Evolutionary conservation across 139 green algal species (phyloP).

Genomic region (Coccomyxa sp.): DNA sequence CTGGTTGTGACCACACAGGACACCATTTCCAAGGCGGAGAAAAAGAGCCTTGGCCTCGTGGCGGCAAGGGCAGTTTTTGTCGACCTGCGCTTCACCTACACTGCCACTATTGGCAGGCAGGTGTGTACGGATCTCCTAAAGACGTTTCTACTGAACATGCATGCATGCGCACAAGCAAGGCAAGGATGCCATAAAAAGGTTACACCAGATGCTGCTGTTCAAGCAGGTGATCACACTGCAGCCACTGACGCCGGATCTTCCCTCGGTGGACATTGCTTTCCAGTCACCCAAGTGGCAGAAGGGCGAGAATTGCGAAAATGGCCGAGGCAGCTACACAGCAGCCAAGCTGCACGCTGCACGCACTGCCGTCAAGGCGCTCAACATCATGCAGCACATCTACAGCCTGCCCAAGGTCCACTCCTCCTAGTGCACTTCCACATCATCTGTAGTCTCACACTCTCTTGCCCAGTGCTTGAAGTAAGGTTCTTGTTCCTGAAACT

Average conservation of each 20-base stretch:
- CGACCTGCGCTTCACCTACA: no score
- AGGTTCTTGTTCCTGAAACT: background rate
- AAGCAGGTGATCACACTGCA: background rate
- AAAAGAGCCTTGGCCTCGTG: no score
- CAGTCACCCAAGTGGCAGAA: background rate
- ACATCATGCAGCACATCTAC: background rate
- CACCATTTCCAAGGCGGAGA: no score
- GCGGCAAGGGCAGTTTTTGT: no score
- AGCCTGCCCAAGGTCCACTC: no score
- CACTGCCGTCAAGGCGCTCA: background rate
- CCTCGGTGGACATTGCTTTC: background rate
- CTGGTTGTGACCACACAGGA: no score
- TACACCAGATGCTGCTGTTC: background rate
- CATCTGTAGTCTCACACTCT: background rate
- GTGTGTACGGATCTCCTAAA: no score
- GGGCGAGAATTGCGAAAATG: background rate
- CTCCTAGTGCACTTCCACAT: background rate
- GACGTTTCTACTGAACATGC: no score
- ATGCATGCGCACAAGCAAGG: no score
- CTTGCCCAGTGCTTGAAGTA: background rate
- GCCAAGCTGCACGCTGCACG: background rate
- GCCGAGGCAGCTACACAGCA: background rate
- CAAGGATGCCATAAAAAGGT: no score
- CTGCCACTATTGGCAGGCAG: no score
- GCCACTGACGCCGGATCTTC: no score